Evolutionary conservation across 441 rosid species (phyloP).

Genomic region (Gossypium gossypioides): DNA sequence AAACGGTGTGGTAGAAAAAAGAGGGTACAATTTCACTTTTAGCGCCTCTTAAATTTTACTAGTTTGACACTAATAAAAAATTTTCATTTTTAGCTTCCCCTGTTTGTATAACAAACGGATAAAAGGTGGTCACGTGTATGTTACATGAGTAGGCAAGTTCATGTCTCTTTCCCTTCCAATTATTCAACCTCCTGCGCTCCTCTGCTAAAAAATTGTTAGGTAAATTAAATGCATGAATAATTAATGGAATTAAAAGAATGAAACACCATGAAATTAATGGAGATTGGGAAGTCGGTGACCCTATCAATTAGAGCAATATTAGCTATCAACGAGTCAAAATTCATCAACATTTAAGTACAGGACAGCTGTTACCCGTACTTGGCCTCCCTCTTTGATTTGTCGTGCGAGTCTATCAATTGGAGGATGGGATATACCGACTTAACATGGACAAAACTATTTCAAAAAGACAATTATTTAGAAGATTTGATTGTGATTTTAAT

Average conservation of each 20-base stretch:
- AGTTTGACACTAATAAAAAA: too few relatives aligned
- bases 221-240: too few relatives aligned
- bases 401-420: background rate
- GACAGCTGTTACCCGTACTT: background rate
- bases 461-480: too few relatives aligned
- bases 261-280: background rate
- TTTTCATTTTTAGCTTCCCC: too few relatives aligned
- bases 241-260: too few relatives aligned
- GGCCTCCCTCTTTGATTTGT: background rate
- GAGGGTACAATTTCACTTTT: too few relatives aligned
- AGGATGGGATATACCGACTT: background rate
- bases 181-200: background rate
- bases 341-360: background rate
- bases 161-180: slow-evolving; percentile 7
- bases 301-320: background rate
- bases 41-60: too few relatives aligned
- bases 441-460: background rate
- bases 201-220: background rate
- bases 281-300: background rate
- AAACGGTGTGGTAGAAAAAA: too few relatives aligned
- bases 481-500: too few relatives aligned
- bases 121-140: background rate
- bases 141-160: background rate
- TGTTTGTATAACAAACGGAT: background rate
- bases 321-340: background rate